Evolutionary conservation across 1,284 basidiomycete species (phyloP), one percentile per base, ranked within the genome.

Genomic region (Sporisorium graminicola): DNA sequence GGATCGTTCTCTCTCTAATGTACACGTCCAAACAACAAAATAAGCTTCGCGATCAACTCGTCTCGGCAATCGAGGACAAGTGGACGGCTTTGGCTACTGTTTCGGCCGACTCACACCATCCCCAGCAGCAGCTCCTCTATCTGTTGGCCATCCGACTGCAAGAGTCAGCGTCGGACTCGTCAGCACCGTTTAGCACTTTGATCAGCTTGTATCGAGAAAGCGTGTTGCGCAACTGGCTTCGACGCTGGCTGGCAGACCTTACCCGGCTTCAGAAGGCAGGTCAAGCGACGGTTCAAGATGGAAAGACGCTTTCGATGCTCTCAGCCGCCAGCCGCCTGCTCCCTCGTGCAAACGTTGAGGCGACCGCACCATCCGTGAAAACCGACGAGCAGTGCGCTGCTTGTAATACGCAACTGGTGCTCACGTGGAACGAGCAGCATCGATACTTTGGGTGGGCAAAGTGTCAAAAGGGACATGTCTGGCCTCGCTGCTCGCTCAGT

Each of bases 401-500:
- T 3, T 77, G 74, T 24, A 12, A 53, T n/a, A 40, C 69, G 9
- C 55, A 24, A 44, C 62, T 77, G 14, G 51, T 56, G 6, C 50
- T 70, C 8, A 54, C 58, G 9, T 50, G 53, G 51, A 57, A 70
- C 26, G 42, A 55, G 0, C 24, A 37, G 2, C 29, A 40, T 40
- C 43, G 47, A 29, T 31, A 53, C 29, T 63, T 76, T 31, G 68
- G 65, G 3, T 73, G 66, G 69, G 60, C 70, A 27, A 58, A 51
- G 24, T 77, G 74, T 43, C 52, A 61, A 10, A 66, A 31, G 6
- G 66, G 70, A 2, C 74, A 77, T 29, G 54, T 77, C 2, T 77
- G 74, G 74, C 74, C 66, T 58, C 70, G 69, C n/a, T 77, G 74
- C 54, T 68, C 65, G 54, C 60, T 77, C 24, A 73, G 52, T 20